Percentiles rank a stretch among this genome's conserved stretches.
phyloP scores from a whole-genome alignment of 106 monocot species.

The Chionographis japonica region DNA sequence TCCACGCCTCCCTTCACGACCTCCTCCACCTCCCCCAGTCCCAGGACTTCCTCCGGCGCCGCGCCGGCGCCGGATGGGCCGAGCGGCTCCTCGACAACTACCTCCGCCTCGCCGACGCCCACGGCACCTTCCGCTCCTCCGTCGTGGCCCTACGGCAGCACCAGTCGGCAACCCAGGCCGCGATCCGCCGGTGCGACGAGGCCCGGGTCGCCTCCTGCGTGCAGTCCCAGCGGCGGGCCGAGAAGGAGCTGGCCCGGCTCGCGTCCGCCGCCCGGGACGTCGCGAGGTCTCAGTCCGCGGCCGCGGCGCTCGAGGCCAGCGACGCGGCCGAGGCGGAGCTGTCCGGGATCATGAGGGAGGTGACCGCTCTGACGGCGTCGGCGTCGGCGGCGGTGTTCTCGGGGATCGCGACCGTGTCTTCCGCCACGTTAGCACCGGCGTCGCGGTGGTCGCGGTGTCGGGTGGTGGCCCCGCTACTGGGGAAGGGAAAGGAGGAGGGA shows the following conservation, averaged over 20 bases:
- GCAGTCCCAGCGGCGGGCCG: constrained; percentile 29
- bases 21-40: constrained; percentile 56
- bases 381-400: constrained; percentile 29
- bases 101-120: constrained; percentile 60
- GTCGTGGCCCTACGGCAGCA: constrained; percentile 26
- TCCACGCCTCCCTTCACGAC: constrained; percentile 46
- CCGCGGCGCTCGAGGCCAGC: background rate
- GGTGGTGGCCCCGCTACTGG: constrained; percentile 11
- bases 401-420: constrained; percentile 14
- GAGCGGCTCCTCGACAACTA: constrained; percentile 59
- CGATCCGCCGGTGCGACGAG: constrained; percentile 41
- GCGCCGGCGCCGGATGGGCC: constrained; percentile 3
- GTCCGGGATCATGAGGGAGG: constrained; percentile 32
- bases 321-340: constrained; percentile 21
- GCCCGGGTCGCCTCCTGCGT: constrained; percentile 22
- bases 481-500: constrained; percentile 19
- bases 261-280: constrained; percentile 12
- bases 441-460: constrained; percentile 4
- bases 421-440: constrained; percentile 5
- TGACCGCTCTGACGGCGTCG: constrained; percentile 15
- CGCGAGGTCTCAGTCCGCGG: constrained; percentile 1
- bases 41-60: constrained; percentile 34
- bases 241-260: constrained; percentile 55
- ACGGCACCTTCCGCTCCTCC: constrained; percentile 40
- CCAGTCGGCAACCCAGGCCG: constrained; percentile 26